Percentiles rank a stretch among this genome's conserved stretches.
Conservation (phyloP, 192 early-diverging fungal genomes). For the Phycomyces nitens region DNA sequence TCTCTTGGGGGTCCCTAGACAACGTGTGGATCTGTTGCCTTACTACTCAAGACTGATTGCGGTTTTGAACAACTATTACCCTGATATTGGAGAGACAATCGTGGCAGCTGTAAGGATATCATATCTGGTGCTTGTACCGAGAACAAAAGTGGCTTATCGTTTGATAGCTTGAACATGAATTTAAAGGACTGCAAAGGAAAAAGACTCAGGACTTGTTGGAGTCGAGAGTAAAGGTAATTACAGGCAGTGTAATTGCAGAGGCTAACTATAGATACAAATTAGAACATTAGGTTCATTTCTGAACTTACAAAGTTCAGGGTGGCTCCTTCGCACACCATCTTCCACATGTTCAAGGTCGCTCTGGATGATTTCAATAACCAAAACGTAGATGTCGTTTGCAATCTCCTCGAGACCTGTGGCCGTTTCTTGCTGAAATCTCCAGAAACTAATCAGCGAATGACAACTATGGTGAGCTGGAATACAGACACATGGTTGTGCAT, state of each 20-base stretch:
- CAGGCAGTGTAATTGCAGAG: neutral
- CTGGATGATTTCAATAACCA: slow-evolving; percentile 82
- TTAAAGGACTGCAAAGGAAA: slow-evolving; percentile 69
- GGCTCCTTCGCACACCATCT: slow-evolving; percentile 73
- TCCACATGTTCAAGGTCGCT: slow-evolving; percentile 80
- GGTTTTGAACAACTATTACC: slow-evolving; percentile 78
- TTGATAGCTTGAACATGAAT: slow-evolving; percentile 64
- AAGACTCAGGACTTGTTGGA: slow-evolving; percentile 71
- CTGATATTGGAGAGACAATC: slow-evolving; percentile 77
- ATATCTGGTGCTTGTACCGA: too few species aligned
- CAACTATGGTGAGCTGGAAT: slow-evolving; percentile 51
- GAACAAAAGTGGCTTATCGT: slow-evolving; percentile 15
- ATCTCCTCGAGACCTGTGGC: slow-evolving; percentile 86
- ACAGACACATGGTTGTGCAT: neutral
- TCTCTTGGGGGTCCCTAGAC: slow-evolving; percentile 74
- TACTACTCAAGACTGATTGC: slow-evolving; percentile 91
- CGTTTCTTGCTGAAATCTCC: slow-evolving; percentile 78
- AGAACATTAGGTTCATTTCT: slow-evolving; percentile 81
- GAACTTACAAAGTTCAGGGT: slow-evolving; percentile 95
- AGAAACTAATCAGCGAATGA: slow-evolving; percentile 67
- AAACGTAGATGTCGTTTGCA: slow-evolving; percentile 83
- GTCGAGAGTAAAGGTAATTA: slow-evolving; percentile 65
- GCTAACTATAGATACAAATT: neutral
- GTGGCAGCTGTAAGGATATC: slow-evolving; percentile 62
- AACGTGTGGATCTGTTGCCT: slow-evolving; percentile 80